Evolutionary conservation across 1,139 yeast genomes (phyloP).

Genomic region (Yamadazyma atlantica): DNA sequence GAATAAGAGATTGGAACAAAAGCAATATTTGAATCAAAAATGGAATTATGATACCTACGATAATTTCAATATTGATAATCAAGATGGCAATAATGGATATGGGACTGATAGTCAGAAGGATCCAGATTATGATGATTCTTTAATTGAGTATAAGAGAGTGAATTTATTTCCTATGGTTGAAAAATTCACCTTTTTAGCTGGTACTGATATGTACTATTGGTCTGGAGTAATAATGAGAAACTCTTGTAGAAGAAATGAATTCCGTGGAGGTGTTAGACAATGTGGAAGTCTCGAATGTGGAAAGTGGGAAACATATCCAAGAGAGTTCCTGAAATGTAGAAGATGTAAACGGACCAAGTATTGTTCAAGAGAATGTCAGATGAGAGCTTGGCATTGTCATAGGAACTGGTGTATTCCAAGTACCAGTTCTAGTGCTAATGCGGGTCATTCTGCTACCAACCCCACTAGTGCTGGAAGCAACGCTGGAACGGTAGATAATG

Average conservation of each 20-base stretch:
- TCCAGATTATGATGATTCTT: constrained; percentile 47
- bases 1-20: constrained; percentile 32
- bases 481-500: background rate
- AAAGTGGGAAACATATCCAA: constrained; percentile 88
- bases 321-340: constrained; percentile 93
- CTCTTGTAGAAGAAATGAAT: constrained; percentile 87
- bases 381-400: constrained; percentile 89
- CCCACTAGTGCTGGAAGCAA: background rate
- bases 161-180: constrained; percentile 91
- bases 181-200: constrained; percentile 74
- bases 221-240: constrained; percentile 96
- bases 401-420: constrained; percentile 87
- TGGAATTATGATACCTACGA: constrained; percentile 61
- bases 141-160: constrained; percentile 52
- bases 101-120: constrained; percentile 27
- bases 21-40: constrained; percentile 29
- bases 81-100: constrained; percentile 19
- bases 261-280: constrained; percentile 86
- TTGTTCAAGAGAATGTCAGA: constrained; percentile 90
- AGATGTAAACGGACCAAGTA: constrained; percentile 93
- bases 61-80: constrained; percentile 53
- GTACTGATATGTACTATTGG: constrained; percentile 89
- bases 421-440: constrained; percentile 10
- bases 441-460: background rate
- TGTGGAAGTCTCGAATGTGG: constrained; percentile 95